Evolutionary conservation across 108 stramenopile genomes (phyloP).

Genomic region (Mayamaea pseudoterrestris): DNA sequence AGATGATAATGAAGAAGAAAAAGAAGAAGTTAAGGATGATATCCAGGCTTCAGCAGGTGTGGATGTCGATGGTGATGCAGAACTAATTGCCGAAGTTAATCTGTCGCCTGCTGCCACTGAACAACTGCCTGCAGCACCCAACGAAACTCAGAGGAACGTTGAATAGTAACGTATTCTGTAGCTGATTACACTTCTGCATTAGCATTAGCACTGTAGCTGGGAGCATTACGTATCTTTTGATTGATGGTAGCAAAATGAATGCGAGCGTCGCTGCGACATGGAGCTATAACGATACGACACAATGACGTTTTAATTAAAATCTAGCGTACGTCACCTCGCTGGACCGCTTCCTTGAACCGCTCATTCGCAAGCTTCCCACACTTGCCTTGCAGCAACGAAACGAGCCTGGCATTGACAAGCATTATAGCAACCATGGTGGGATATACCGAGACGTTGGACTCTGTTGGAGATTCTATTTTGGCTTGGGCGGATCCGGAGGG

Average conservation of each 20-base stretch:
- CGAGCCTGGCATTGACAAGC: too few species aligned
- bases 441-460: slow-evolving; percentile 44
- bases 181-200: too few species aligned
- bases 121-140: background rate
- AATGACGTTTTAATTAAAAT: too few species aligned
- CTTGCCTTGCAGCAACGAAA: too few species aligned
- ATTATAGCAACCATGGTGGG: slow-evolving; percentile 19
- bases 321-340: too few species aligned
- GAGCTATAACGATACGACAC: too few species aligned
- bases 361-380: too few species aligned
- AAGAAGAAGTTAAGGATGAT: slow-evolving; percentile 2
- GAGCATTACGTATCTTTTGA: too few species aligned
- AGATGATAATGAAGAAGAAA: slow-evolving; percentile 14
- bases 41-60: background rate
- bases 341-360: too few species aligned
- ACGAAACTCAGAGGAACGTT: background rate
- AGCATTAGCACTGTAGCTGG: too few species aligned
- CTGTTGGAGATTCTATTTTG: slow-evolving; percentile 61
- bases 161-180: background rate
- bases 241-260: too few species aligned
- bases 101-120: background rate
- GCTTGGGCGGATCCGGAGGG: slow-evolving; percentile 59
- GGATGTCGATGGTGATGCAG: background rate
- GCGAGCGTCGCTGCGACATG: too few species aligned
- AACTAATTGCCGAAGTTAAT: background rate